phyloP scores from a whole-genome alignment of 805 yeast species.

The Hanseniaspora singularis region DNA sequence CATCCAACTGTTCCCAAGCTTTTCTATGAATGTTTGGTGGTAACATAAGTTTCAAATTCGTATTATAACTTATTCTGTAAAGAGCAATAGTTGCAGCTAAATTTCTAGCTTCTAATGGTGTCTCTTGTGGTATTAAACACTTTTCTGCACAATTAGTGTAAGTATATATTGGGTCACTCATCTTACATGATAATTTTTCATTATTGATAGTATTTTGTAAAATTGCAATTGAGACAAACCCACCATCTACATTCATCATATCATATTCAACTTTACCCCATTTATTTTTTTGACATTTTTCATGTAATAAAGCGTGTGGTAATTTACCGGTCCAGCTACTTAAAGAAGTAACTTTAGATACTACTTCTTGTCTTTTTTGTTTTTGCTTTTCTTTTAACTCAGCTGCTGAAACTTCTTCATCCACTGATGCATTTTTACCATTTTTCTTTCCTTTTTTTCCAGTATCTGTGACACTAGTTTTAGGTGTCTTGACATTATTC shows the following conservation, averaged over 20 bases:
- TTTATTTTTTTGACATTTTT: conserved; percentile 72
- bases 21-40: conserved; percentile 64
- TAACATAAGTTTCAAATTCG: conserved; percentile 74
- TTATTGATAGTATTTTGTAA: conserved; percentile 63
- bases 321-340: conserved; percentile 90
- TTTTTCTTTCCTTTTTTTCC: conserved; percentile 8
- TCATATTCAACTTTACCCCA: conserved; percentile 83
- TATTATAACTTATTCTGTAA: conserved; percentile 65
- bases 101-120: conserved; percentile 83
- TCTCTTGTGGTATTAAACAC: conserved; percentile 52
- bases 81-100: conserved; percentile 80
- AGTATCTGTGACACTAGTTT: background rate
- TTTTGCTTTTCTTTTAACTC: conserved; percentile 19
- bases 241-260: conserved; percentile 43
- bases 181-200: conserved; percentile 46
- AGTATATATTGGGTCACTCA: conserved; percentile 36
- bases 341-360: conserved; percentile 50
- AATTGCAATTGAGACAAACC: conserved; percentile 53
- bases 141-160: conserved; percentile 34
- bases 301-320: conserved; percentile 77
- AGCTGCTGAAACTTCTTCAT: conserved; percentile 19
- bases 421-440: conserved; percentile 16
- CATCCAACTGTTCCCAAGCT: conserved; percentile 65
- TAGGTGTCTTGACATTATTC: background rate
- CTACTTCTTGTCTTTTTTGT: conserved; percentile 25